These are phyloP conservation scores for Mastigamoeba balamuthi DNA, from an alignment of 78 protist genomes.

Conservation along the genomic window DNA sequence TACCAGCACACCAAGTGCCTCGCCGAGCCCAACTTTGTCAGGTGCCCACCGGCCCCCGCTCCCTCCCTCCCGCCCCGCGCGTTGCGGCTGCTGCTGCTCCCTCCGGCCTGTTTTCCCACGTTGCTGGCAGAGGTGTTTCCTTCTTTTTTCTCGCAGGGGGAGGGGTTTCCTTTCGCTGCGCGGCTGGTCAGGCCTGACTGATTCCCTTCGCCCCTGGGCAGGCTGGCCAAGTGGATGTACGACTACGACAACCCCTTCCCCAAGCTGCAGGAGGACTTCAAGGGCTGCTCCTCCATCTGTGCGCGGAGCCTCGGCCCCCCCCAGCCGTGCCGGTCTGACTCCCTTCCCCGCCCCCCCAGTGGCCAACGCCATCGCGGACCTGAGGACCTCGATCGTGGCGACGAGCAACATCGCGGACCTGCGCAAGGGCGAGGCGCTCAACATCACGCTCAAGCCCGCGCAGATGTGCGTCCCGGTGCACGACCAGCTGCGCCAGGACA, in stretches of 20 bases:
- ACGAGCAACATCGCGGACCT: slow-evolving; percentile 23
- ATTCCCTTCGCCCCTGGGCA: not conserved
- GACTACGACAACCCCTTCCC: slow-evolving; percentile 9
- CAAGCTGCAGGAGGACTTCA: slow-evolving; percentile 36
- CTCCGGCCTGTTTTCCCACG: too few species aligned
- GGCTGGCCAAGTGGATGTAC: not conserved
- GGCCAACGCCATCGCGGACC: slow-evolving; percentile 2
- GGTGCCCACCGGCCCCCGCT: not conserved
- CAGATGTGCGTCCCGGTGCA: slow-evolving; percentile 44
- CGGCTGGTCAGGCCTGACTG: too few species aligned
- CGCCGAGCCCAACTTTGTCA: slow-evolving; percentile 14
- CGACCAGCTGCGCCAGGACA: slow-evolving; percentile 26
- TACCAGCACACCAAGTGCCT: slow-evolving; percentile 3
- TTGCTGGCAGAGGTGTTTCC: too few species aligned
- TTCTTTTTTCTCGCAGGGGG: too few species aligned
- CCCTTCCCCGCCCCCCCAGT: too few species aligned
- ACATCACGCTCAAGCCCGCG: slow-evolving; percentile 43
- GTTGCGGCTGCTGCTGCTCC: too few species aligned
- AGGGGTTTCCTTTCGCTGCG: too few species aligned
- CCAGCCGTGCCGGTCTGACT: not conserved
- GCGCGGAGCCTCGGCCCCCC: not conserved
- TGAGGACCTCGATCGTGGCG: slow-evolving; percentile 13
- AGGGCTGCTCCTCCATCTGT: slow-evolving; percentile 1
- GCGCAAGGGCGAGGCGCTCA: slow-evolving; percentile 39
- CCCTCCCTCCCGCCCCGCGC: too few species aligned